Percentiles rank a stretch among this genome's conserved stretches.
Evolutionary conservation across 352 stramenopile genomes (phyloP).

Genomic region (Peronospora farinosa): DNA sequence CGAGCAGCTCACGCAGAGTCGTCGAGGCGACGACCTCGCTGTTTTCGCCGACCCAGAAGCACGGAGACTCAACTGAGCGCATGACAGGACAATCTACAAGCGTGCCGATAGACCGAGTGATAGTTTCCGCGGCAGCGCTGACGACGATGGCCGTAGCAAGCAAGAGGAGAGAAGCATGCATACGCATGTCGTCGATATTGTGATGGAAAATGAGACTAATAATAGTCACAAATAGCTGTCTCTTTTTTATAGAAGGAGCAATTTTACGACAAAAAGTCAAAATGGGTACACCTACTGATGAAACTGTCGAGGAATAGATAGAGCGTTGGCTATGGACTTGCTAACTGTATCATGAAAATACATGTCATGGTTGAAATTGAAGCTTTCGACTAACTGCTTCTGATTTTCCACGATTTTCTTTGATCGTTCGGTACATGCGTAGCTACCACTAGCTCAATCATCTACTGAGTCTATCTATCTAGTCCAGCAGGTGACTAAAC

Average conservation of each 20-base stretch:
- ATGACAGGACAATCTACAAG: slow-evolving; percentile 38
- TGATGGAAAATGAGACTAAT: neutral
- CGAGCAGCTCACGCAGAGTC: slow-evolving; percentile 44
- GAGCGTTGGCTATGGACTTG: too few relatives aligned
- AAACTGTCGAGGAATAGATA: too few relatives aligned
- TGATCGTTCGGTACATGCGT: too few relatives aligned
- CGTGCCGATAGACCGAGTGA: slow-evolving; percentile 36
- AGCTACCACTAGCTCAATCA: too few relatives aligned
- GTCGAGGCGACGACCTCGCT: slow-evolving; percentile 31
- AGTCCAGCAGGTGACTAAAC: too few relatives aligned
- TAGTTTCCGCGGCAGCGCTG: slow-evolving; percentile 2
- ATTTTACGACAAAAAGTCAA: too few relatives aligned
- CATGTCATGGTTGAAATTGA: too few relatives aligned
- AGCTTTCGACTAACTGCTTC: too few relatives aligned
- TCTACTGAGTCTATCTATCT: too few relatives aligned
- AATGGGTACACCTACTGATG: too few relatives aligned
- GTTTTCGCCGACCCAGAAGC: slow-evolving; percentile 52
- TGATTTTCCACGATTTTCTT: too few relatives aligned
- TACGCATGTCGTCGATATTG: slow-evolving; percentile 10
- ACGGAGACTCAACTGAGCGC: slow-evolving; percentile 27
- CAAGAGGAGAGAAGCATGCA: slow-evolving; percentile 21
- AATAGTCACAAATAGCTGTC: slow-evolving; percentile 12
- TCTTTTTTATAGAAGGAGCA: slow-evolving; percentile 7
- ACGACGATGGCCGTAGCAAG: slow-evolving; percentile 9
- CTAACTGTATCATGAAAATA: too few relatives aligned